Conservation (phyloP, 2,329 filamentous ascomycete genomes). For the Fonsecaea monophora region DNA sequence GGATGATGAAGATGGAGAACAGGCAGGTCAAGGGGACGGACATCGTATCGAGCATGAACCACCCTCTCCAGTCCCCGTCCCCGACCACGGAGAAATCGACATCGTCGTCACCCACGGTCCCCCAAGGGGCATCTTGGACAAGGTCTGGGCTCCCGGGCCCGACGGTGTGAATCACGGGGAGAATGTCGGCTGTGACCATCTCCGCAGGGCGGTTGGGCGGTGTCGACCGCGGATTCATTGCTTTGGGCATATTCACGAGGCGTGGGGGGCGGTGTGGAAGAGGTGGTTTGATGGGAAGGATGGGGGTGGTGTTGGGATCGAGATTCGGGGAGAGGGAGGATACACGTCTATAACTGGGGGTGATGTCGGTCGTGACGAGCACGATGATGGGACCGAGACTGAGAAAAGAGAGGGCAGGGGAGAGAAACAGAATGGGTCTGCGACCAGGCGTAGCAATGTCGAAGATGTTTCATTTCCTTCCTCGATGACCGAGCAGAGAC, state of each 20-base stretch:
- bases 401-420: background rate
- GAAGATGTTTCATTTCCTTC: no score
- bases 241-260: slow-evolving; percentile 48
- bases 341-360: background rate
- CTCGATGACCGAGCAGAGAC: background rate
- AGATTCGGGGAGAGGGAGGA: background rate
- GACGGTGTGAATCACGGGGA: slow-evolving; percentile 33
- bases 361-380: background rate
- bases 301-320: background rate
- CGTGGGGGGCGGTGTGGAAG: slow-evolving; percentile 37
- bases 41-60: no score
- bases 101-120: slow-evolving; percentile 69
- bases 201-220: slow-evolving; percentile 59
- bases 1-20: no score
- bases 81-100: slow-evolving; percentile 44
- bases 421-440: background rate
- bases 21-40: no score
- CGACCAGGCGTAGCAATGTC: background rate
- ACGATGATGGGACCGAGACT: background rate
- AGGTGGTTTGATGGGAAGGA: slow-evolving; percentile 19
- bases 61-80: slow-evolving; percentile 43
- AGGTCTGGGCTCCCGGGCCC: slow-evolving; percentile 32
- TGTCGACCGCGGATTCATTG: slow-evolving; percentile 63
- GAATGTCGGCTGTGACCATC: slow-evolving; percentile 62
- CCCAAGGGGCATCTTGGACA: slow-evolving; percentile 59